Evolutionary conservation across 441 rosid species (phyloP).

Genomic region (Adansonia rubrostipa): DNA sequence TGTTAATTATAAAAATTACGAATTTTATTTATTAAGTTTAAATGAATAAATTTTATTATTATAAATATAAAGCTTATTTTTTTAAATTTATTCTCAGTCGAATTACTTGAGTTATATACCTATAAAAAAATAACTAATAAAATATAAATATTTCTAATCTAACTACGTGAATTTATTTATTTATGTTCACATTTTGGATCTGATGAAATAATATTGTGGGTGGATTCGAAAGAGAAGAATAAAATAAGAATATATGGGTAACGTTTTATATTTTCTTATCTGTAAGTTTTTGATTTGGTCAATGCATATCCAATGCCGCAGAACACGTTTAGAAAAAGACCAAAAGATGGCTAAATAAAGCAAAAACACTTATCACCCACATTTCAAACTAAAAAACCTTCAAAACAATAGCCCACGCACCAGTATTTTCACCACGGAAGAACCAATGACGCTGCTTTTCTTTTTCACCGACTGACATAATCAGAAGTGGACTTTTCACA

Average conservation of each 20-base stretch:
- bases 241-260: not conserved
- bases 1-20: no score
- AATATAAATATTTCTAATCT: no score
- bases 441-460: not conserved
- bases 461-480: not conserved
- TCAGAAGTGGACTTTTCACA: not conserved
- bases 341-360: no score
- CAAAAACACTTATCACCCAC: no score
- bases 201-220: not conserved
- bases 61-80: no score
- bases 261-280: not conserved
- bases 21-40: no score
- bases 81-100: no score
- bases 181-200: no score
- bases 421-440: not conserved
- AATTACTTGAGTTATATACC: no score
- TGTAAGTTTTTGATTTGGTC: not conserved
- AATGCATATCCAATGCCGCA: conserved; percentile 7
- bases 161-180: no score
- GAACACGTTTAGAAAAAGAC: not conserved
- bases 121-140: no score
- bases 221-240: not conserved
- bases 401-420: not conserved
- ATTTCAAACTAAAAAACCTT: not conserved
- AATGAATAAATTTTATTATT: no score